Percentiles rank a stretch among this genome's conserved stretches.
Evolutionary conservation across 2,329 filamentous ascomycete genomes (phyloP).

Genomic region (Phialocephala subalpina): DNA sequence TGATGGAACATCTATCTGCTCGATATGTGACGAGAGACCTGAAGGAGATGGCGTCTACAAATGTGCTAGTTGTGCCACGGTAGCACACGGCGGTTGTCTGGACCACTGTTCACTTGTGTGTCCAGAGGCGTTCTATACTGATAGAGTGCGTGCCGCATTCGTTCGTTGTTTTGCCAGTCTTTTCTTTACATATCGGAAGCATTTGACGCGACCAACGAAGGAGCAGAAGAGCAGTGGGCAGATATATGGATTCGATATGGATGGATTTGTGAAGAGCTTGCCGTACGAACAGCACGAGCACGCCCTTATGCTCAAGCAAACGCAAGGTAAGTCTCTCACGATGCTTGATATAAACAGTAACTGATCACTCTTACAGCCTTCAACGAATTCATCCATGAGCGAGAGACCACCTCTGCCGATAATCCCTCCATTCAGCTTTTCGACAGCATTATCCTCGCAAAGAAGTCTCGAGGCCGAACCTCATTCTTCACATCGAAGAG

Average conservation of each 20-base stretch:
- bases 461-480: conserved; percentile 70
- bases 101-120: conserved; percentile 71
- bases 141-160: conserved; percentile 69
- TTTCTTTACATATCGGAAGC: conserved; percentile 71
- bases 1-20: conserved; percentile 70
- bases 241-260: conserved; percentile 70
- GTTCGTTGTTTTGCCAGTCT: conserved; percentile 71
- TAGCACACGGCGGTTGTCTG: conserved; percentile 66
- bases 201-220: conserved; percentile 64
- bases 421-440: conserved; percentile 78
- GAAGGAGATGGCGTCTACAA: conserved; percentile 74
- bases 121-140: conserved; percentile 66
- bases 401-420: conserved; percentile 70
- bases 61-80: conserved; percentile 70
- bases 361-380: conserved; percentile 62
- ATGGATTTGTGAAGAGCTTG: conserved; percentile 69
- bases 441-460: conserved; percentile 84
- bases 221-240: conserved; percentile 68
- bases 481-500: conserved; percentile 55
- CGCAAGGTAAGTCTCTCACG: conserved; percentile 60
- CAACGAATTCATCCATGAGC: conserved; percentile 86
- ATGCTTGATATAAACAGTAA: conserved; percentile 32
- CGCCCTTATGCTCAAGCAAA: conserved; percentile 69
- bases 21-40: conserved; percentile 79
- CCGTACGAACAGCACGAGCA: conserved; percentile 73